Base-by-base conservation (phyloP, 2,329 filamentous ascomycete genomes). In the Aureobasidium sp. region DNA sequence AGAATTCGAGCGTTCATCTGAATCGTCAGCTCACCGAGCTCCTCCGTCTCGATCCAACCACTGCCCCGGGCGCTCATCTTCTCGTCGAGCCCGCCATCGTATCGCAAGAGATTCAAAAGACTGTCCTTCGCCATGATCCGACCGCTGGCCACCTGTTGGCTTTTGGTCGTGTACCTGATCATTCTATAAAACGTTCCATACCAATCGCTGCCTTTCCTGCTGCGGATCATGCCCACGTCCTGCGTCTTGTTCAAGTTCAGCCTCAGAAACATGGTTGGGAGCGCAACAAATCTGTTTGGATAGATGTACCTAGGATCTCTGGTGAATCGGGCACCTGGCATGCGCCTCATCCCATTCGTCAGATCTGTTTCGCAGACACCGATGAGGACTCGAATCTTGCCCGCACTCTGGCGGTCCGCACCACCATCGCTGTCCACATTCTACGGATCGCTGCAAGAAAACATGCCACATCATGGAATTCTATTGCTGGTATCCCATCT, bases 181-280 rank as follows among this genome's bases (percentile, higher is more conserved):
- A 71, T 26, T 62, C 67, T 2, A 67, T 64, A 43, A 64, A 70
- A 47, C 67, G 68, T 13, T 65, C 75, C 5, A 70, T 73, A 17
- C 70, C 71, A 5, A 64, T 77, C 2, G 70, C 72, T 12, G 73
- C 69, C 2, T 69, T 72, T 41, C 66, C 68, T 4, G 64, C 80
- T 2, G 87, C 87, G n/a, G 77, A 80, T 53, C 80, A 78, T 15
- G 83, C 84, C 1, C 82, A 86, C 65, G 73, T 82, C 1, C 73
- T 90, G 10, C 82, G 82, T 2, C 69, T 90, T 2, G 72, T 80
- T 5, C 75, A 77, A 7, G 71, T 87, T 4, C 75, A 77, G 3
- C 71, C 78, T 26, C 79, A 84, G 52, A 75, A 75, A 52, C 82
- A 81, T 74, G 76, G 78, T n/a, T 88, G 86, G 84, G 72, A 71